phyloP scores from a whole-genome alignment of 2,329 filamentous ascomycete species.

The Tympanopsis confertula region DNA sequence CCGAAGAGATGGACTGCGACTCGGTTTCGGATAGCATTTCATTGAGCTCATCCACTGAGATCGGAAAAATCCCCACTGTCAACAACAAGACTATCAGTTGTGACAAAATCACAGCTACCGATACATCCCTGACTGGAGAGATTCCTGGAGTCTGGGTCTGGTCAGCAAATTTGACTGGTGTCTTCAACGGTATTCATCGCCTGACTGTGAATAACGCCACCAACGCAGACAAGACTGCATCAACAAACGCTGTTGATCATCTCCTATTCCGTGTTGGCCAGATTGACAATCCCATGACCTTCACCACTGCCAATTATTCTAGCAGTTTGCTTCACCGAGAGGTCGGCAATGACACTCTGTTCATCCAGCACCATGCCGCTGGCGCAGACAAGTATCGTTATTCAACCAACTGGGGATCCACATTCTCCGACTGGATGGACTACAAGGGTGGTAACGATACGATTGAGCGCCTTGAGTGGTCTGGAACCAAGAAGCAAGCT shows the following conservation, averaged over 20 bases:
- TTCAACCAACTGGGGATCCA: slow-evolving; percentile 46
- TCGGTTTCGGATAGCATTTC: slow-evolving; percentile 33
- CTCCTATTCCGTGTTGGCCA: slow-evolving; percentile 50
- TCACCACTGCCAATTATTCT: slow-evolving; percentile 47
- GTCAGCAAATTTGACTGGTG: slow-evolving; percentile 36
- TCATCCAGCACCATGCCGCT: slow-evolving; percentile 46
- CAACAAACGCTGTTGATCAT: slow-evolving; percentile 40
- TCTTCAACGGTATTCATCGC: slow-evolving; percentile 48
- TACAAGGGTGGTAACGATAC: slow-evolving; percentile 35
- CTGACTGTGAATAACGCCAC: slow-evolving; percentile 43
- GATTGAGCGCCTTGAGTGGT: slow-evolving; percentile 38
- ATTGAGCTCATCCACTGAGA: slow-evolving; percentile 38
- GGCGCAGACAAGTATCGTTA: slow-evolving; percentile 52
- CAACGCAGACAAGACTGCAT: slow-evolving; percentile 19
- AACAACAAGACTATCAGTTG: slow-evolving; percentile 32
- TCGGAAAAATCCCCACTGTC: slow-evolving; percentile 26
- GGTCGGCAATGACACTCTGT: slow-evolving; percentile 23
- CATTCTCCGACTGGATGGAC: slow-evolving; percentile 46
- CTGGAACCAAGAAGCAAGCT: slow-evolving; percentile 44
- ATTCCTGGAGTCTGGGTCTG: slow-evolving; percentile 41
- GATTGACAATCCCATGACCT: slow-evolving; percentile 45
- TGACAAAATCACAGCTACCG: slow-evolving; percentile 18
- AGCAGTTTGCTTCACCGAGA: slow-evolving; percentile 31
- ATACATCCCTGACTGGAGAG: slow-evolving; percentile 32
- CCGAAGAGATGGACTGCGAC: slow-evolving; percentile 48